Evolutionary conservation across 208 protist species (phyloP).

Genomic region (Leptomonas pyrrhocoris): DNA sequence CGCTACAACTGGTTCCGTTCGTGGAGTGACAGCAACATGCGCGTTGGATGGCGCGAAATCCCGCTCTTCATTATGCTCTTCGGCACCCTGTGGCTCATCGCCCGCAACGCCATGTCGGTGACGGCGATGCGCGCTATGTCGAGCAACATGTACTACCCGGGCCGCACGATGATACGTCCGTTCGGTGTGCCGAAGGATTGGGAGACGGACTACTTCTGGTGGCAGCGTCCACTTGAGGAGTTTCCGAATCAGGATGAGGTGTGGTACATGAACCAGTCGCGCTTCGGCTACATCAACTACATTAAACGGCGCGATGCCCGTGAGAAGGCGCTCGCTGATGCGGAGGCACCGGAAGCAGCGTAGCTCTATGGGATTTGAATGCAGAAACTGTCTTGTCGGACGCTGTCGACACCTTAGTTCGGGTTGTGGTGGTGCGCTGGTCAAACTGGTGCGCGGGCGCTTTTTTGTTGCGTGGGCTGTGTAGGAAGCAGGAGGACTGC

Average conservation of each 20-base stretch:
- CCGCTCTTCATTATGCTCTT: conserved; percentile 74
- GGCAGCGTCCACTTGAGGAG: conserved; percentile 86
- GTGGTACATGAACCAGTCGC: conserved; percentile 76
- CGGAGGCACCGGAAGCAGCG: conserved; percentile 34
- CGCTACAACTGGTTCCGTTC: conserved; percentile 88
- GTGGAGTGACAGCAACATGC: conserved; percentile 87
- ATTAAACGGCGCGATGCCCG: conserved; percentile 77
- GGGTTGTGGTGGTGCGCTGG: too few species aligned
- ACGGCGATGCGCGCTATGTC: conserved; percentile 67
- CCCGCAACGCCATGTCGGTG: conserved; percentile 65
- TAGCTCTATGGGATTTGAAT: too few species aligned
- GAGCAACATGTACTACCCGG: conserved; percentile 88
- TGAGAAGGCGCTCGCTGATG: conserved; percentile 59
- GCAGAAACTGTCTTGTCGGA: too few species aligned
- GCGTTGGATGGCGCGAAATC: conserved; percentile 78
- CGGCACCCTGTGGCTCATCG: conserved; percentile 54
- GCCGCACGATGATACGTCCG: conserved; percentile 65
- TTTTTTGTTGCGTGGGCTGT: too few species aligned
- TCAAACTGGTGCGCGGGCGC: too few species aligned
- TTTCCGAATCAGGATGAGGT: conserved; percentile 86
- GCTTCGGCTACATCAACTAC: conserved; percentile 86
- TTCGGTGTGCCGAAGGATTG: conserved; percentile 83
- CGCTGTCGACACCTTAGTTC: too few species aligned
- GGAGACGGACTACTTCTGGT: conserved; percentile 80
- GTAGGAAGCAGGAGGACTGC: too few species aligned